Conservation (phyloP, 306 rosid species). For the Cicer chorassanicum region DNA sequence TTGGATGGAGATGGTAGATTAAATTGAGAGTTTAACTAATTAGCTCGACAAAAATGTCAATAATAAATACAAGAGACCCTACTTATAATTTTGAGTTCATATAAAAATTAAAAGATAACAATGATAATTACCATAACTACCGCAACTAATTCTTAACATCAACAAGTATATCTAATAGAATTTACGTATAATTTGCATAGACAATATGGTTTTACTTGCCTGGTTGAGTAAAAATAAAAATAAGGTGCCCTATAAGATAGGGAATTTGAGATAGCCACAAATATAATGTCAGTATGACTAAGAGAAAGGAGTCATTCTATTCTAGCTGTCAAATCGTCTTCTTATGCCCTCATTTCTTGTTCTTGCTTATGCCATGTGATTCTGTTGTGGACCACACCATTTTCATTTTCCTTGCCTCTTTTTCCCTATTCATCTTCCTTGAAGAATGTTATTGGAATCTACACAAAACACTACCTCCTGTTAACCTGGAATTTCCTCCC, state of each 20-base stretch:
- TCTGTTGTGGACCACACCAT: conserved; percentile 45
- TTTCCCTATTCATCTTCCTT: not conserved
- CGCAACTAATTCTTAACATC: too few relatives aligned
- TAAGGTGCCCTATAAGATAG: conserved; percentile 40
- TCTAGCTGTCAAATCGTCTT: conserved; percentile 55
- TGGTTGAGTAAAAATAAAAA: conserved; percentile 43
- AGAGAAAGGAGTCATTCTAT: conserved; percentile 36
- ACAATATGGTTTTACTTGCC: not conserved
- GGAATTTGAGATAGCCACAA: conserved; percentile 56
- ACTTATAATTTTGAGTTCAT: too few relatives aligned
- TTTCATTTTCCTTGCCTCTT: not conserved
- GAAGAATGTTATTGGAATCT: not conserved
- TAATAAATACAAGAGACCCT: too few relatives aligned
- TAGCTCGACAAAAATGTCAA: too few relatives aligned
- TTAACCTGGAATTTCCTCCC: not conserved
- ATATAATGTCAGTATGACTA: conserved; percentile 22
- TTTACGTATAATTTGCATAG: too few relatives aligned
- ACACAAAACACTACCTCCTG: not conserved
- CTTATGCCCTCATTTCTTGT: conserved; percentile 35
- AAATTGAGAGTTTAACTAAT: too few relatives aligned
- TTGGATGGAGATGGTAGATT: too few relatives aligned
- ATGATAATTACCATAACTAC: too few relatives aligned
- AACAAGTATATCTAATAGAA: too few relatives aligned
- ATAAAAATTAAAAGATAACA: too few relatives aligned
- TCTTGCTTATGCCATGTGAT: conserved; percentile 39